Percentiles rank a stretch among this genome's conserved stretches.
These are phyloP conservation scores for Serpula lacrymans DNA, from an alignment of 768 basidiomycete species.

Conservation along the genomic window DNA sequence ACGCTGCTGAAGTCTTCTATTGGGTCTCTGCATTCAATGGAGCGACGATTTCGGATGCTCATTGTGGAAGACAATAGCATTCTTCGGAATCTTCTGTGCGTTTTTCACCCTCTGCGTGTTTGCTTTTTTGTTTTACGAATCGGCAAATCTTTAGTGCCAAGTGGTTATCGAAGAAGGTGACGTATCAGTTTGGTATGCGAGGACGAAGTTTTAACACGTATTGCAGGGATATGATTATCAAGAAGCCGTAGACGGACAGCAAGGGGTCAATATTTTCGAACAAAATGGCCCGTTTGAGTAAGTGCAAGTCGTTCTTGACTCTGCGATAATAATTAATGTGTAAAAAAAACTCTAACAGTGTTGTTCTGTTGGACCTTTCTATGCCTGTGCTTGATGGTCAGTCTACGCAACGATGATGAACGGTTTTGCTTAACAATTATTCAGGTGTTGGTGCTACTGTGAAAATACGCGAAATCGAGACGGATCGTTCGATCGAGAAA, in stretches of 20 bases:
- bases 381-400: constrained; percentile 92
- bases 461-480: constrained; percentile 78
- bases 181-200: background rate
- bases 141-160: constrained; percentile 39
- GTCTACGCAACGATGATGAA: constrained; percentile 14
- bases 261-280: constrained; percentile 76
- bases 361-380: constrained; percentile 84
- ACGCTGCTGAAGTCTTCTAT: constrained; percentile 68
- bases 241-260: constrained; percentile 81
- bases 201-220: background rate
- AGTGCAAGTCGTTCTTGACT: constrained; percentile 24
- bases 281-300: constrained; percentile 83
- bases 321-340: constrained; percentile 3
- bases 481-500: constrained; percentile 25
- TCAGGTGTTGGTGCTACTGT: constrained; percentile 81
- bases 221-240: constrained; percentile 66
- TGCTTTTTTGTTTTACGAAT: constrained; percentile 7
- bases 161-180: constrained; percentile 62
- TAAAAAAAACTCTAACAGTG: constrained; percentile 42
- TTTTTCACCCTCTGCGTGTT: constrained; percentile 11
- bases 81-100: constrained; percentile 78
- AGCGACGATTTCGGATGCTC: constrained; percentile 57
- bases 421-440: constrained; percentile 1
- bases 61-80: constrained; percentile 92
- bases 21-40: constrained; percentile 43